phyloP scores from a whole-genome alignment of 805 yeast species.

The Candida coquimbonensis region DNA sequence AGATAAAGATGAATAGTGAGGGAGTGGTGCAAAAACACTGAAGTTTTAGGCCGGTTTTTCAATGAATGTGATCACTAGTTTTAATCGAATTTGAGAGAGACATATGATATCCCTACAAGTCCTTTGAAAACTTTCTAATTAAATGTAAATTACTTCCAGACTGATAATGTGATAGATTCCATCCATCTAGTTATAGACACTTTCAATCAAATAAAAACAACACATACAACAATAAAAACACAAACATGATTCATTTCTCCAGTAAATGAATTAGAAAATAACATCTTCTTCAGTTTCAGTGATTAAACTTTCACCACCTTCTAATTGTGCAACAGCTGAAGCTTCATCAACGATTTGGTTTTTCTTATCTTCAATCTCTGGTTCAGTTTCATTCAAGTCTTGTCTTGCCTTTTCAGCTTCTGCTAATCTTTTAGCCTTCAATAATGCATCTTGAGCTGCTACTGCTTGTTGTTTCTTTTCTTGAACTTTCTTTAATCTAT shows the following conservation, averaged over 20 bases:
- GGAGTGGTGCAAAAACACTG: too few species aligned
- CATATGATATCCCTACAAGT: too few species aligned
- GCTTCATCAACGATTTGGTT: constrained; percentile 9
- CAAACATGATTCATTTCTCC: background rate
- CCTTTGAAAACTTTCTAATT: too few species aligned
- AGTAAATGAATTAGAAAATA: constrained; percentile 27
- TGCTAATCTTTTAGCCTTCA: constrained; percentile 23
- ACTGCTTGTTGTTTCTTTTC: constrained; percentile 25
- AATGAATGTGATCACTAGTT: too few species aligned
- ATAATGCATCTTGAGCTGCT: constrained; percentile 23
- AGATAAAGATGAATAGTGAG: too few species aligned
- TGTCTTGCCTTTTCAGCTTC: constrained; percentile 23
- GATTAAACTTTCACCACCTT: constrained; percentile 21
- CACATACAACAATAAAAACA: background rate
- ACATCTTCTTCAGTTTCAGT: constrained; percentile 40
- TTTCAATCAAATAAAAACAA: background rate
- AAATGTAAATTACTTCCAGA: too few species aligned
- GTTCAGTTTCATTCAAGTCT: constrained; percentile 15
- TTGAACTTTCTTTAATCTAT: constrained; percentile 83
- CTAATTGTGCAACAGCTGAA: constrained; percentile 6
- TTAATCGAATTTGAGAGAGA: too few species aligned
- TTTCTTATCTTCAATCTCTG: constrained; percentile 11
- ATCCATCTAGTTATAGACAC: too few species aligned
- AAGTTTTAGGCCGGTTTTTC: too few species aligned
- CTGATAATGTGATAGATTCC: too few species aligned